Conservation (phyloP, 176 grass and related monocot genomes). For the Typha latifolia region DNA sequence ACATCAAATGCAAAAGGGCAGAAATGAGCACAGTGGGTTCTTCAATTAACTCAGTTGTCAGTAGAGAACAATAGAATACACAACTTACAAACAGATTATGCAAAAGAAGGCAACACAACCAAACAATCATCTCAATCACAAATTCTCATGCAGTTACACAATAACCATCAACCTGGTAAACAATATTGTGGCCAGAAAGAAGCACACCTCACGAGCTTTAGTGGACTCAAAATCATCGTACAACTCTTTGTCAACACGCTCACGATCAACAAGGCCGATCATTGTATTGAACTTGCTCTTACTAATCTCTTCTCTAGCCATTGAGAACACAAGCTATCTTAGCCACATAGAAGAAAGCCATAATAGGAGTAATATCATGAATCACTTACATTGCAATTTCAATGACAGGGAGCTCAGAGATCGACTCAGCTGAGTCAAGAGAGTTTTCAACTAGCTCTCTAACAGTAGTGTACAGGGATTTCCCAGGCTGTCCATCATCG, state of each 20-base stretch:
- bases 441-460: slow-evolving; percentile 93
- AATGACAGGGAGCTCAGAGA: slow-evolving; percentile 65
- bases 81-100: neutral
- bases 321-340: slow-evolving; percentile 1
- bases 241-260: slow-evolving; percentile 73
- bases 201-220: slow-evolving; percentile 81
- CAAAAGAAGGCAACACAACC: neutral
- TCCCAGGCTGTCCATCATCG: slow-evolving; percentile 51
- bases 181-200: neutral
- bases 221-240: slow-evolving; percentile 98
- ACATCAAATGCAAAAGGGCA: neutral
- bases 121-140: too few species aligned
- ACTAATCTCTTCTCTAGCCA: slow-evolving; percentile 82
- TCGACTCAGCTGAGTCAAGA: slow-evolving; percentile 93
- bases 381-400: slow-evolving; percentile 67
- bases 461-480: slow-evolving; percentile 90
- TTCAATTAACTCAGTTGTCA: too few species aligned
- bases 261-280: slow-evolving; percentile 82
- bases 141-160: too few species aligned
- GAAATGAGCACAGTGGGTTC: too few species aligned
- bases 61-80: neutral
- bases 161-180: neutral
- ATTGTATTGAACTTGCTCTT: slow-evolving; percentile 94
- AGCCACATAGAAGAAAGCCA: slow-evolving; percentile 2
- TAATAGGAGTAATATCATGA: neutral